phyloP scores from a whole-genome alignment of 148 eudicot genomes.

The Linanthus parryae region DNA sequence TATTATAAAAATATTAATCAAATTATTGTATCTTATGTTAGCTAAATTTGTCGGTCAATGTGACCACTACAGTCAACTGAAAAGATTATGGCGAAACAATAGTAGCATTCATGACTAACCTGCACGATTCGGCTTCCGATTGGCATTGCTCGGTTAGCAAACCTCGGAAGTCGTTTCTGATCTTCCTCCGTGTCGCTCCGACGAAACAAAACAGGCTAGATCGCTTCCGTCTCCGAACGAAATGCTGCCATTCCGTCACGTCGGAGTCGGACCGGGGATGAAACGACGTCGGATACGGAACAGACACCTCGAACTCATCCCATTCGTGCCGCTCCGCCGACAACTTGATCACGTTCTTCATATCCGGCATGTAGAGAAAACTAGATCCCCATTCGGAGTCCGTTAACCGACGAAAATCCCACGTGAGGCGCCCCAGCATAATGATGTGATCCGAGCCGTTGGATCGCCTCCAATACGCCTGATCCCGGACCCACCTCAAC shows the following conservation, averaged over 20 bases:
- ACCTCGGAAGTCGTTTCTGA: conserved; percentile 30
- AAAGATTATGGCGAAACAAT: too few relatives aligned
- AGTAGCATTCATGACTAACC: too few relatives aligned
- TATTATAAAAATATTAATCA: too few relatives aligned
- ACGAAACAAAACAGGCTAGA: conserved; percentile 29
- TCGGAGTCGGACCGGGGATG: conserved; percentile 49
- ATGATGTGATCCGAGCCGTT: conserved; percentile 65
- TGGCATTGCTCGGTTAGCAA: conserved; percentile 22
- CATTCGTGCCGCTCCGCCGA: conserved; percentile 44
- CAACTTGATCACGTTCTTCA: conserved; percentile 52
- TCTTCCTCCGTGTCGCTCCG: conserved; percentile 24
- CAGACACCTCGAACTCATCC: conserved; percentile 46
- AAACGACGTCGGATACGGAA: conserved; percentile 84
- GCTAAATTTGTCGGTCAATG: too few relatives aligned
- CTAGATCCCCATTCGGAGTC: conserved; percentile 59
- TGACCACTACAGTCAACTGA: too few relatives aligned
- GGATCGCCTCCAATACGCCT: conserved; percentile 28
- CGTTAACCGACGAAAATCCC: conserved; percentile 69
- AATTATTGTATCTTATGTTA: too few relatives aligned
- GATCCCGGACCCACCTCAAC: conserved; percentile 33
- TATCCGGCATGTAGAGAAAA: conserved; percentile 50
- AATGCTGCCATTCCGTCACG: conserved; percentile 55
- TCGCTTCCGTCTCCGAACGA: conserved; percentile 31
- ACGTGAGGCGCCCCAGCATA: conserved; percentile 60
- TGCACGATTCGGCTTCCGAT: conserved; percentile 19